These are phyloP conservation scores for Apiospora kogelbergensis DNA, from an alignment of 2,329 filamentous ascomycete genomes.

Conservation along the genomic window DNA sequence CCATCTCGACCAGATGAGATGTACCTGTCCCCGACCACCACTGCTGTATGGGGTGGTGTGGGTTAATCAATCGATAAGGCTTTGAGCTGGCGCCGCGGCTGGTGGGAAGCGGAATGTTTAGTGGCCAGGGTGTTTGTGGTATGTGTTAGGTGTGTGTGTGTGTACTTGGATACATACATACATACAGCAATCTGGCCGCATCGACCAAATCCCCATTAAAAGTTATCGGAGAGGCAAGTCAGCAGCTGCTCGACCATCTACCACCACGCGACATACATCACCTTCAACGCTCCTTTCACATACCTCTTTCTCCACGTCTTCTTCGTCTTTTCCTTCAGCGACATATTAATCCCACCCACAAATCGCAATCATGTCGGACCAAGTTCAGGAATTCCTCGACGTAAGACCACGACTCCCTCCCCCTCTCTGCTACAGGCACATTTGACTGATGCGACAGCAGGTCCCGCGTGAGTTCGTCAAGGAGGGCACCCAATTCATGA, in stretches of 20 bases:
- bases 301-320: background rate
- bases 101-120: background rate
- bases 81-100: slow-evolving; percentile 2
- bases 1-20: background rate
- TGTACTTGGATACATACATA: too few species aligned
- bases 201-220: slow-evolving; percentile 1
- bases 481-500: slow-evolving; percentile 62
- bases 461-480: slow-evolving; percentile 64
- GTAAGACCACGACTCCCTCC: background rate
- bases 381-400: slow-evolving; percentile 17
- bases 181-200: slow-evolving; percentile 20
- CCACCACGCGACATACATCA: slow-evolving; percentile 7
- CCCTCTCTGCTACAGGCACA: slow-evolving; percentile 51
- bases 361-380: slow-evolving; percentile 14
- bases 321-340: background rate
- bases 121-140: too few species aligned
- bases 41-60: background rate
- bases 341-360: background rate
- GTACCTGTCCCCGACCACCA: background rate
- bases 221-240: background rate
- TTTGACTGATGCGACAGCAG: slow-evolving; percentile 60
- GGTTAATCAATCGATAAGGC: slow-evolving; percentile 7
- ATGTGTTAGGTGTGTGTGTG: too few species aligned
- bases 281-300: background rate
- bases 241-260: background rate